Percentiles rank a stretch among this genome's conserved stretches.
Conservation (phyloP, 169 alveolate genomes). For the Cryptosporidium meleagridis region DNA sequence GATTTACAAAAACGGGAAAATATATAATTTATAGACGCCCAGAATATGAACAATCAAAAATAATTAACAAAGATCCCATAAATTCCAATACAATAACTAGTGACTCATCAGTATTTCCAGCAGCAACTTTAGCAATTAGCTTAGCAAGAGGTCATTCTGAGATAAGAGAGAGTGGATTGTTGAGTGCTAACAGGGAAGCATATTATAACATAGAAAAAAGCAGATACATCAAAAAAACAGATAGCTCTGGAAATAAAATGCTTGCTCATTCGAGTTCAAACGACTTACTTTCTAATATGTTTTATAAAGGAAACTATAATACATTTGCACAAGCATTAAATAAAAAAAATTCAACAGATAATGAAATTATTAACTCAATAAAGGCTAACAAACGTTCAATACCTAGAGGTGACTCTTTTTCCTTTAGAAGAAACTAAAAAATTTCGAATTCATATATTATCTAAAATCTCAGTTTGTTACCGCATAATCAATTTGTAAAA, state of each 20-base stretch:
- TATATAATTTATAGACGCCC: conserved; percentile 57
- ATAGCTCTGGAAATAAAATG: background rate
- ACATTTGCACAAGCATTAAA: background rate
- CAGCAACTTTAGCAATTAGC: conserved; percentile 64
- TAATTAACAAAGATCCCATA: background rate
- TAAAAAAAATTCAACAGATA: background rate
- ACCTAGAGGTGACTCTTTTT: background rate
- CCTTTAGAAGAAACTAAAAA: conserved; percentile 1
- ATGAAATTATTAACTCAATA: background rate
- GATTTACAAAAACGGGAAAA: conserved; percentile 66
- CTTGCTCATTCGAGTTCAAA: conserved; percentile 17
- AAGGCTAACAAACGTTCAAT: background rate
- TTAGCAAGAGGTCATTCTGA: conserved; percentile 72
- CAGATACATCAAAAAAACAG: background rate
- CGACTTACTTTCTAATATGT: conserved; percentile 52
- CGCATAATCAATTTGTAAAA: background rate
- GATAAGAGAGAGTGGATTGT: conserved; percentile 19
- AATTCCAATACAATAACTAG: background rate
- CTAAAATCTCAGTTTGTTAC: background rate
- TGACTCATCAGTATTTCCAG: conserved; percentile 31
- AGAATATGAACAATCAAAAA: conserved; percentile 42
- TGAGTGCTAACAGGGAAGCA: background rate
- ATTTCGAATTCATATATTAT: background rate
- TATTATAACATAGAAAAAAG: background rate
- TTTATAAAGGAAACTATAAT: background rate